Percentiles rank a stretch among this genome's conserved stretches.
Evolutionary conservation across 306 rosid genomes (phyloP).

Genomic region (Nissolia schottii): DNA sequence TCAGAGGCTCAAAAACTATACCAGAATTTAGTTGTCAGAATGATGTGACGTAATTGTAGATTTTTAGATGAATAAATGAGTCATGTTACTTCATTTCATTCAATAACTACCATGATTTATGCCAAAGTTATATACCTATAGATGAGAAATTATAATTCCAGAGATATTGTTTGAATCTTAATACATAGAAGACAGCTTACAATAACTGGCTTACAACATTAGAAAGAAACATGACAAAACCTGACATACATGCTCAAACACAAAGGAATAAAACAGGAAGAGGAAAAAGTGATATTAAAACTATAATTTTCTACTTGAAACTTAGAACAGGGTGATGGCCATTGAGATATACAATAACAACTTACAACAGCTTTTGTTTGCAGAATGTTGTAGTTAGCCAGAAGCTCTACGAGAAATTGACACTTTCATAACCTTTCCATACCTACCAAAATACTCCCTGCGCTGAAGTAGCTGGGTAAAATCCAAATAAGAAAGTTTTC

Average conservation of each 20-base stretch:
- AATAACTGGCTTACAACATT: no score
- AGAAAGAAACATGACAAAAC: no score
- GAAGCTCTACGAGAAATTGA: slow-evolving; percentile 45
- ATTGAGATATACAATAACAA: slow-evolving; percentile 14
- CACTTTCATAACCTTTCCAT: slow-evolving; percentile 45
- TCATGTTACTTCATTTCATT: no score
- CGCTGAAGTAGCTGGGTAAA: slow-evolving; percentile 39
- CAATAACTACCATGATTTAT: no score
- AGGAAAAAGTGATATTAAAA: neutral
- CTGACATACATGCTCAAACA: neutral
- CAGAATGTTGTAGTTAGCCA: slow-evolving; percentile 45
- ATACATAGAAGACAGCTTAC: slow-evolving; percentile 2
- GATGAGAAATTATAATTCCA: slow-evolving; percentile 4
- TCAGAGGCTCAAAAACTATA: no score
- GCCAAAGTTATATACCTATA: slow-evolving; percentile 49
- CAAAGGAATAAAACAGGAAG: neutral
- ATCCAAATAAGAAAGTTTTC: slow-evolving; percentile 17
- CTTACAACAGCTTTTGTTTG: slow-evolving; percentile 54
- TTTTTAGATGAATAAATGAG: no score
- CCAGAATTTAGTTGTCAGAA: no score
- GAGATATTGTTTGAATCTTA: neutral
- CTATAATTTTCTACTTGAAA: slow-evolving; percentile 4
- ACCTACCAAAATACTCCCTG: no score
- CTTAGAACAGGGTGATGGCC: neutral
- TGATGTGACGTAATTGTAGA: no score